phyloP scores from a whole-genome alignment of 169 alveolate genomes.

The Besnoitia besnoiti region DNA sequence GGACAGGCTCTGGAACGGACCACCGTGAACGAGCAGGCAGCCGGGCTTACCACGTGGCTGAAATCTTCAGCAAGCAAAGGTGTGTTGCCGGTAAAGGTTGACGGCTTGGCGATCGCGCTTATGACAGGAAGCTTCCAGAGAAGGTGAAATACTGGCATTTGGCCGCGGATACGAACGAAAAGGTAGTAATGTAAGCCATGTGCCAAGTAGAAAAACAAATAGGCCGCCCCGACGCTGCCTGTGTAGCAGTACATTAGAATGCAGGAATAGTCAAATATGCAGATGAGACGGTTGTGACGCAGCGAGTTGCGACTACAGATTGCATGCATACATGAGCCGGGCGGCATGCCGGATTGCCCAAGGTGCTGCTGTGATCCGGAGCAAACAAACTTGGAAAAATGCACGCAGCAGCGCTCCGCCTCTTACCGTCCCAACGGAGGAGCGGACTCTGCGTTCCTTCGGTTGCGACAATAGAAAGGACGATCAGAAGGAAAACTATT shows the following conservation, averaged over 20 bases:
- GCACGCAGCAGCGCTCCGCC: too few species aligned
- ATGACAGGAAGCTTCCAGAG: conserved; percentile 57
- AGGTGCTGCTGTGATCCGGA: too few species aligned
- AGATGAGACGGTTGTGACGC: too few species aligned
- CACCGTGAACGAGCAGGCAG: background rate
- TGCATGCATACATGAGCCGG: too few species aligned
- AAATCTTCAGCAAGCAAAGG: conserved; percentile 60
- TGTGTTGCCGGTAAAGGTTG: conserved; percentile 64
- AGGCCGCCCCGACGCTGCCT: conserved; percentile 51
- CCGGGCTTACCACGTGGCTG: conserved; percentile 54
- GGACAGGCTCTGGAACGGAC: background rate
- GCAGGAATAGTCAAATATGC: too few species aligned
- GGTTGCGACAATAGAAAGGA: conserved; percentile 5
- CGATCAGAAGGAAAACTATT: conserved; percentile 14
- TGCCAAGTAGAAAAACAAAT: conserved; percentile 44
- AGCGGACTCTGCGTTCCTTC: conserved; percentile 49
- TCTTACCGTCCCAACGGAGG: conserved; percentile 59
- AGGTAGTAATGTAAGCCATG: conserved; percentile 62
- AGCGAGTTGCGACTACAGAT: too few species aligned
- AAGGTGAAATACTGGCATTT: conserved; percentile 55
- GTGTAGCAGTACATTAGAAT: too few species aligned
- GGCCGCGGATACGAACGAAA: conserved; percentile 51
- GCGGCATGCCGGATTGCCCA: too few species aligned
- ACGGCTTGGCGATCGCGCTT: conserved; percentile 44
- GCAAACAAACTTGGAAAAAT: too few species aligned